Evolutionary conservation across 331 rosid species (phyloP), one percentile per base, ranked within the genome.

Genomic region (Malus hybrid): DNA sequence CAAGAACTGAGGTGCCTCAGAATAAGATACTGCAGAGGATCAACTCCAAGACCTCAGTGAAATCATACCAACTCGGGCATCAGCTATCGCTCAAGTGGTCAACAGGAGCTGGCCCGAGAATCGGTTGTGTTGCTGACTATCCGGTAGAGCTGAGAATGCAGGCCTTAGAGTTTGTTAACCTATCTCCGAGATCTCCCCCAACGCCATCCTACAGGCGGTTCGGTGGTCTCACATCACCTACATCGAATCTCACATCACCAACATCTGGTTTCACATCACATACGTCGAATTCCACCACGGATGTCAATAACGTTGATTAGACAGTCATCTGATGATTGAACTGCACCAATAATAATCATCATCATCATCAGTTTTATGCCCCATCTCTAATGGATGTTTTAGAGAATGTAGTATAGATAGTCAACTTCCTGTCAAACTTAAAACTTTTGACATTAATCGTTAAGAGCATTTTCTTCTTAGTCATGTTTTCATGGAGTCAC

Each of bases 51-150:
- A 90, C 86, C 78, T 87, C 76, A 6, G 77, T 85, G 7, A 85
- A 83, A 22, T 94, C 99, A 48, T 88, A 90, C 85, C 97, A 94
- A 81, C 69, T 94, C 61, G 99, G 99, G 36, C 86, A 92, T 72
- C 86, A 88, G 32, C 87, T 94, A 32, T 84, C 92, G 2, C 90
- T 81, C 31, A 86, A 78, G 76, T 94, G 99, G 99, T 87, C 96
- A 28, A 89, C 97, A 0, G 99, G 99, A 70, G 93, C 93, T 54
- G 99, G 99, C 56, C 99, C 99, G 10, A 92, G 99, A 78, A 94
- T 94, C 32, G 97, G 99, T 34, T 94, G 99, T 76, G 96, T 94
- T 55, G 93, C 93, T 62, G 99, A 94, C 75, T 94, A 94, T 76
- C 99, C 99, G 16, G 81, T 74, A 5, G 92, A 92, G 81, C 84